Percentiles rank a stretch among this genome's conserved stretches.
These are phyloP conservation scores for Geotrichum citri-aurantii DNA, from an alignment of 1,139 yeast species.

Conservation along the genomic window DNA sequence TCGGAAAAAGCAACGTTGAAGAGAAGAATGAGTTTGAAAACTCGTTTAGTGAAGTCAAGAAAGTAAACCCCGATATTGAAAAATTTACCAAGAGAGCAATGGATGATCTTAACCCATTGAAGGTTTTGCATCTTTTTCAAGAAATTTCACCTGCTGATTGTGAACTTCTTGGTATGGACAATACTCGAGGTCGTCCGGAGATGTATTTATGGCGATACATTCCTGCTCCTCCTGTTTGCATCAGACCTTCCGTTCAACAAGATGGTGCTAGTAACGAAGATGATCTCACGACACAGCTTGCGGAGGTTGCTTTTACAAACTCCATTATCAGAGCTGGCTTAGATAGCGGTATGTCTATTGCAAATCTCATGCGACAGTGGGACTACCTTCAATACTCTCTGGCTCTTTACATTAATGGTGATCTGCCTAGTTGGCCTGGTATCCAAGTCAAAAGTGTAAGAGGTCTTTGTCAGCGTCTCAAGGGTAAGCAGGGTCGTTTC, in stretches of 20 bases:
- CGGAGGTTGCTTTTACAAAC: conserved; percentile 96
- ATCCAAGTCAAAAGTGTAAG: conserved; percentile 74
- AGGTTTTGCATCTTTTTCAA: conserved; percentile 80
- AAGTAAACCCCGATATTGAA: conserved; percentile 81
- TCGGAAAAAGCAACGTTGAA: conserved; percentile 81
- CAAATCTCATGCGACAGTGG: conserved; percentile 97
- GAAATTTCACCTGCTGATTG: conserved; percentile 83
- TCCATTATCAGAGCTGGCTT: conserved; percentile 90
- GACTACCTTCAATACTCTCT: conserved; percentile 91
- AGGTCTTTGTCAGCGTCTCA: conserved; percentile 93
- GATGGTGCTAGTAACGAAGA: conserved; percentile 94
- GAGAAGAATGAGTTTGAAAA: conserved; percentile 81
- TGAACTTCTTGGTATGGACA: conserved; percentile 85
- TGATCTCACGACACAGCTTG: conserved; percentile 89
- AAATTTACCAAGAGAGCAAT: conserved; percentile 79
- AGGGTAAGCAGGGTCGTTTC: conserved; percentile 98
- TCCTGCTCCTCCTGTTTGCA: conserved; percentile 99
- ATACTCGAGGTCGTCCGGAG: conserved; percentile 89
- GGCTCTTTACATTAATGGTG: conserved; percentile 96
- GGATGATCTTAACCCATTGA: conserved; percentile 92
- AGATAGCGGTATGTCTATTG: conserved; percentile 88
- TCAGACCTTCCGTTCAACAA: conserved; percentile 96
- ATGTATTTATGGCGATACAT: conserved; percentile 94
- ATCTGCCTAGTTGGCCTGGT: conserved; percentile 52
- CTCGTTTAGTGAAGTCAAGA: conserved; percentile 61